A percentile compares a stretch with the other conserved stretches of the same genome.
phyloP scores from a whole-genome alignment of 2,329 filamentous ascomycete genomes.

The Verticillium klebahnii region DNA sequence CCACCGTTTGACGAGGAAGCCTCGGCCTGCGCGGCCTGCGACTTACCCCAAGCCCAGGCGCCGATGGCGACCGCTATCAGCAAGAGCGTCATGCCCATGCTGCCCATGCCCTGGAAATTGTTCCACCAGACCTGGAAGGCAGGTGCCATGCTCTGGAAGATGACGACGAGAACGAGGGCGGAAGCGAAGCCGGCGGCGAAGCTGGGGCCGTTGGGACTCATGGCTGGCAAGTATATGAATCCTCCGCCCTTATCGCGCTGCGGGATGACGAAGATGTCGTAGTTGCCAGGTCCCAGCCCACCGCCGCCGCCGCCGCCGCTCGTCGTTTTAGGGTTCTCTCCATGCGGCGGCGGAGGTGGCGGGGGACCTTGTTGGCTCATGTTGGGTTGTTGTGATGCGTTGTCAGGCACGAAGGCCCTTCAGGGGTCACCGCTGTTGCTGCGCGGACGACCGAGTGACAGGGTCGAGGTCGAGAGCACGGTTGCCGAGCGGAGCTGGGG shows the following conservation, averaged over 20 bases:
- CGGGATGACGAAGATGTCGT: constrained; percentile 96
- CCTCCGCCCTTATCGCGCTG: constrained; percentile 84
- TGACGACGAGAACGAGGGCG: constrained; percentile 65
- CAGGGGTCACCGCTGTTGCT: constrained; percentile 1
- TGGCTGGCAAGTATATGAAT: constrained; percentile 89
- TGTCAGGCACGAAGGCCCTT: constrained; percentile 3
- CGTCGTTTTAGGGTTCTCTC: constrained; percentile 66
- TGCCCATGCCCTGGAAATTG: constrained; percentile 65
- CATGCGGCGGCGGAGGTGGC: constrained; percentile 83
- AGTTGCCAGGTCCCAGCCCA: constrained; percentile 81
- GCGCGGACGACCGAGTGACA: not conserved
- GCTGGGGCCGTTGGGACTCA: constrained; percentile 82
- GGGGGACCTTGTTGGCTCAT: constrained; percentile 49
- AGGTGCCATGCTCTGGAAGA: constrained; percentile 72
- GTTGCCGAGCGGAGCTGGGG: not conserved
- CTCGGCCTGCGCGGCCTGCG: constrained; percentile 5
- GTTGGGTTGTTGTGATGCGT: constrained; percentile 11
- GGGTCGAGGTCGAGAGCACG: not conserved
- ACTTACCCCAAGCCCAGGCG: constrained; percentile 58
- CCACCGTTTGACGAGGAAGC: constrained; percentile 25
- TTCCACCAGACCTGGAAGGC: constrained; percentile 70
- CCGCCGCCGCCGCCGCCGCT: constrained; percentile 43
- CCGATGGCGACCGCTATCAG: constrained; percentile 69
- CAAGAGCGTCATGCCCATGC: constrained; percentile 67
- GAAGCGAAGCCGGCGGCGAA: constrained; percentile 83